Evolutionary conservation across 2,329 filamentous ascomycete species (phyloP), one percentile per base, ranked within the genome.

Genomic region (Exophiala xenobiotica): DNA sequence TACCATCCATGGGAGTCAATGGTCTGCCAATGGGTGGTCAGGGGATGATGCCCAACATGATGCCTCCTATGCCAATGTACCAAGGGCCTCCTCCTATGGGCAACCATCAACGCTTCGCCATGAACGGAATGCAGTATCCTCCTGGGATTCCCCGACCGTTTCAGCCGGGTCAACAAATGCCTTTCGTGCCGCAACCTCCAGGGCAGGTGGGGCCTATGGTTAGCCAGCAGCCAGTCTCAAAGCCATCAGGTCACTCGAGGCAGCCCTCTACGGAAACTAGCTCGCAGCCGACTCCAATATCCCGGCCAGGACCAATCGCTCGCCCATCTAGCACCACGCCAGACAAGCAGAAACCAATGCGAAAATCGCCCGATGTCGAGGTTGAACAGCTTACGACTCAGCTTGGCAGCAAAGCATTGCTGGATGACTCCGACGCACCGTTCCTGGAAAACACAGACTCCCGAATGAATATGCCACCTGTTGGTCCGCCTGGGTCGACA

Each of bases 381-480:
- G 74, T 90, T 16, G 89, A 92, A 49, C 82, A 88, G 42, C 73
- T 88, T 48, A 86, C 84, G 56, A 81, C 86, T 54, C 90, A 93
- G 62, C 78, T 99, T 20, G 93, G 93, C 9, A 97, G 92, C 69
- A 91, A 90, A 62, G 93, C 91, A 9, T 76, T 99, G 9, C 76
- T 97, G 35, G 83, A 85, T 56, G 83, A 86, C 40, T 86, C 86
- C 55, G 90, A 95, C 64, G 73, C 84, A 68, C 63, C 88, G 76
- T 70, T 86, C 75, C 65, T 54, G 16, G 53, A 52, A 6, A 53
- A 51, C n/a, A n/a, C 51, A 6, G 58, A 62, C 4, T 79, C 70
- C 56, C 73, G 60, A 64, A 68, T 52, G 53, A 71, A 19, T 68
- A 53, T 57, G 16, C 44, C 54, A 35, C 70, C 76, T 37, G 72